Base-by-base conservation (phyloP, 192 early-diverging fungal genomes). In the Coemansia asiatica region DNA sequence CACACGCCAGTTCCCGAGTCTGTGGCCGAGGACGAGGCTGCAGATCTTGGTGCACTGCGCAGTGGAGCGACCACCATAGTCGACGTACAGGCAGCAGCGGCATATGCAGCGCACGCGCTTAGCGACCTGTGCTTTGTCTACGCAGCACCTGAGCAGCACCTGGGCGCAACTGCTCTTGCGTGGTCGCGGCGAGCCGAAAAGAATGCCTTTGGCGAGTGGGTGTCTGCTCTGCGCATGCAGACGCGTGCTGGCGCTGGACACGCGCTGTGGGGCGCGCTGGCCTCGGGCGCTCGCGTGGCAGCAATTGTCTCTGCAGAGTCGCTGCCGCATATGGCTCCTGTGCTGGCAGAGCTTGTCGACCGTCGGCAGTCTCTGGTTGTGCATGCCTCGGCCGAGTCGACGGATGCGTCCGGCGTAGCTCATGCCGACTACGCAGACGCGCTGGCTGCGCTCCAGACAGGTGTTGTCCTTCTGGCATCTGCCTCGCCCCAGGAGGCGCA, bases 81-180 rank as follows among this genome's bases (percentile, higher is more conserved):
- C 10, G 76, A 86, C 38, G 90, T 82, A 19, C 85, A 90, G 68
- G 84, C 85, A 16, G 93, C 90, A 5, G 79, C 87, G 1, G 81
- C 88, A 18, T 89, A 91, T 66, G 81, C 95, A 16, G 89, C 91
- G 6, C 92, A 93, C 69, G 85, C 83, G 25, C 83, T 97, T 8
- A 90, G 87, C 73, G 88, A 92, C 65, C 74, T 93, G 54, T 82
- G 88, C 46, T 97, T 94, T 81, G 86, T 95, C 63, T 97, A 95
- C 77, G 86, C 92, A 25, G 88, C 89, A 7, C 77, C 84, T 28
- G 81, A 81, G 22, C 75, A 88, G 44, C 74, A 66, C 3, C 70
- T 90, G 46, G 94, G 94, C 54, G 69, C 89, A 35, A 75, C 78
- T 4, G 70, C 88, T 16, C 72, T 85, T 38, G 75, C 82, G 15